Percentiles rank a stretch among this genome's conserved stretches.
Conservation (phyloP, 768 basidiomycete genomes). For the Candolleomyces efflorescens region DNA sequence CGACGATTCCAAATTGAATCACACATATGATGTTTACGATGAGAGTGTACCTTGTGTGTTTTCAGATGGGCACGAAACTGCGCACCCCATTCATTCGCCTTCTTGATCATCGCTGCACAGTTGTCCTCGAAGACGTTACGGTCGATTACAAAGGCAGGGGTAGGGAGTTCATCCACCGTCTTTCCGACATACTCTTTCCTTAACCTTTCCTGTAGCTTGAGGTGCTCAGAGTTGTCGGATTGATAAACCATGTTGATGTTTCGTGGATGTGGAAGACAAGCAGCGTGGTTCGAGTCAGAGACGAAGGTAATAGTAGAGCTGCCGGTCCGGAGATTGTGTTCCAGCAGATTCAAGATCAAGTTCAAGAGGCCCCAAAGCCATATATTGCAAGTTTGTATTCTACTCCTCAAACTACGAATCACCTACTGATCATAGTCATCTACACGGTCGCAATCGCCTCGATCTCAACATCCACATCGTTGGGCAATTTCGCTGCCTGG, state of each 20-base stretch:
- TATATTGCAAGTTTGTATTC: too few relatives aligned
- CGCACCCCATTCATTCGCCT: constrained; percentile 62
- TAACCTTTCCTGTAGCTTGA: constrained; percentile 39
- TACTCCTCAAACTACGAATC: neutral
- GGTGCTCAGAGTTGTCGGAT: constrained; percentile 19
- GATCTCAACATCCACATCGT: constrained; percentile 55
- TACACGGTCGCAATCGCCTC: constrained; percentile 25
- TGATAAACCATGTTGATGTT: constrained; percentile 18
- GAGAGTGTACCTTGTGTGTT: constrained; percentile 61
- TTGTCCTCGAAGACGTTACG: constrained; percentile 67
- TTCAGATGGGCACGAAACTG: constrained; percentile 82
- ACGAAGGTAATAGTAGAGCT: neutral
- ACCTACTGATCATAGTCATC: neutral
- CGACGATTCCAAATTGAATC: too few relatives aligned
- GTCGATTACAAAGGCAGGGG: constrained; percentile 78
- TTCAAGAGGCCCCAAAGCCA: too few relatives aligned
- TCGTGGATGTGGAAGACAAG: neutral
- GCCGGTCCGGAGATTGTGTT: too few relatives aligned
- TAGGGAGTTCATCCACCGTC: constrained; percentile 53
- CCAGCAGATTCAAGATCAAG: too few relatives aligned
- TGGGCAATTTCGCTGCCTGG: constrained; percentile 48
- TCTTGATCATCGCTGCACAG: constrained; percentile 67
- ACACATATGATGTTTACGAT: too few relatives aligned
- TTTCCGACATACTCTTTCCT: constrained; percentile 55
- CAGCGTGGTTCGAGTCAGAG: neutral